Conservation (phyloP, 225 moss, liverwort and hornwort species). For the Lunularia cruciata region DNA sequence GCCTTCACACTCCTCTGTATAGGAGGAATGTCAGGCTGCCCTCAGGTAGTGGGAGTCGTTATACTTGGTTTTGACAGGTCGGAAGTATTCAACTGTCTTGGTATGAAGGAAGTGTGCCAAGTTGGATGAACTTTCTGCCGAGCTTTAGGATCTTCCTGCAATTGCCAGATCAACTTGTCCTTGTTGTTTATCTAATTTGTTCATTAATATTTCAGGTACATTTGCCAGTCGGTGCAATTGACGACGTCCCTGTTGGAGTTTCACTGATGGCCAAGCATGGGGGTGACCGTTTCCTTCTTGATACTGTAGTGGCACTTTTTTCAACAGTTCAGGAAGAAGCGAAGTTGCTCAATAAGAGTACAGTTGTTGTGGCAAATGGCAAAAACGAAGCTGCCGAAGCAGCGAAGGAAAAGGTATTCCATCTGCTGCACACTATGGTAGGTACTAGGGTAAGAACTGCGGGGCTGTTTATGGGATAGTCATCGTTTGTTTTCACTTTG, state of each 20-base stretch:
- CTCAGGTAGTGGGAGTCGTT: slow-evolving; percentile 55
- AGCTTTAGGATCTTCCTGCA: too few species aligned
- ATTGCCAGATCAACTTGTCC: too few species aligned
- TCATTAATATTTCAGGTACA: slow-evolving; percentile 54
- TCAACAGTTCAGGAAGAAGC: slow-evolving; percentile 73
- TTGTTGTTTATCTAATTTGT: background rate
- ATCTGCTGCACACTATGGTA: too few species aligned
- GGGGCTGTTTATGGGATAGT: too few species aligned
- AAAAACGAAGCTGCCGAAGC: slow-evolving; percentile 67
- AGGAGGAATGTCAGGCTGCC: slow-evolving; percentile 93
- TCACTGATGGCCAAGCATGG: slow-evolving; percentile 93
- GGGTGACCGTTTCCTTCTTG: slow-evolving; percentile 86
- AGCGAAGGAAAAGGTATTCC: slow-evolving; percentile 83
- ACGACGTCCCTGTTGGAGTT: slow-evolving; percentile 65
- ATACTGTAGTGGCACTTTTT: slow-evolving; percentile 70
- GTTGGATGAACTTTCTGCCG: background rate
- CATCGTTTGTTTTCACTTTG: too few species aligned
- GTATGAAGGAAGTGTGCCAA: background rate
- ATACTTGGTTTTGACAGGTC: background rate
- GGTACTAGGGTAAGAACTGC: too few species aligned
- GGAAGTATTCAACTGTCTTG: background rate
- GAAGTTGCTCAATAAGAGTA: slow-evolving; percentile 28
- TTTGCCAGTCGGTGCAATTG: slow-evolving; percentile 70
- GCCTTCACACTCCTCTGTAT: slow-evolving; percentile 70
- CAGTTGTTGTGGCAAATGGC: slow-evolving; percentile 45